Conservation (phyloP, 495 filamentous ascomycete genomes). For the Lasiosphaeria miniovina region DNA sequence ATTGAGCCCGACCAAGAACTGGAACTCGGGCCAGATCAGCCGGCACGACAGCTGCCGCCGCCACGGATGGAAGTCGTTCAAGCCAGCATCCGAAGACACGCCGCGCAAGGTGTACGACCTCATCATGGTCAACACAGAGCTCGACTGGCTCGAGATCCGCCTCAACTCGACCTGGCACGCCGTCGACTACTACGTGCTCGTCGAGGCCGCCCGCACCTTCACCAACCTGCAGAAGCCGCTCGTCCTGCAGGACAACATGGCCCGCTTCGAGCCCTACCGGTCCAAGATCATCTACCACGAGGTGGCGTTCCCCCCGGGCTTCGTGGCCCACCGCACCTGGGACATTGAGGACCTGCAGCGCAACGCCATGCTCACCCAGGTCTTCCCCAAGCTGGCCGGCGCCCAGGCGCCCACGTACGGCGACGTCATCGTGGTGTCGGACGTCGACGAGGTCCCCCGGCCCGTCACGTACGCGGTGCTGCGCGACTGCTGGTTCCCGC, state of each 20-base stretch:
- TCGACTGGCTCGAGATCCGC: constrained; percentile 57
- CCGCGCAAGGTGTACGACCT: constrained; percentile 54
- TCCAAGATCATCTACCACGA: constrained; percentile 56
- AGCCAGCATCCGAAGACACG: constrained; percentile 4
- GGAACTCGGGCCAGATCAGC: not conserved
- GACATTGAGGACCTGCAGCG: constrained; percentile 51
- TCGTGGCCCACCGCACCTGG: constrained; percentile 39
- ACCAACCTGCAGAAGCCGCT: constrained; percentile 49
- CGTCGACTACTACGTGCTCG: constrained; percentile 58
- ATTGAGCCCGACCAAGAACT: not conserved
- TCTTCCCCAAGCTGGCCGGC: constrained; percentile 42
- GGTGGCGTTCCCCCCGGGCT: constrained; percentile 40
- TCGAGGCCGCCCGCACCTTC: constrained; percentile 50
- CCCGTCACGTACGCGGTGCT: constrained; percentile 44
- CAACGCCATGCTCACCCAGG: constrained; percentile 48
- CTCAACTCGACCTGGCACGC: constrained; percentile 47
- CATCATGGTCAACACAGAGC: constrained; percentile 52
- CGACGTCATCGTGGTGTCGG: constrained; percentile 47
- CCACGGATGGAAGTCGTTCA: constrained; percentile 41
- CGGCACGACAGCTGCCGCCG: constrained; percentile 33
- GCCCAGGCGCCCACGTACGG: constrained; percentile 26
- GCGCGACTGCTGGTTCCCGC: constrained; percentile 48
- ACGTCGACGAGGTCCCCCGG: constrained; percentile 54
- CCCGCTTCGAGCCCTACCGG: constrained; percentile 39
- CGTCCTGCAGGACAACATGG: constrained; percentile 40